A percentile compares a stretch with the other conserved stretches of the same genome.
These are phyloP conservation scores for Wickerhamiella qilinensis DNA, from an alignment of 805 yeast genomes.

Conservation along the genomic window DNA sequence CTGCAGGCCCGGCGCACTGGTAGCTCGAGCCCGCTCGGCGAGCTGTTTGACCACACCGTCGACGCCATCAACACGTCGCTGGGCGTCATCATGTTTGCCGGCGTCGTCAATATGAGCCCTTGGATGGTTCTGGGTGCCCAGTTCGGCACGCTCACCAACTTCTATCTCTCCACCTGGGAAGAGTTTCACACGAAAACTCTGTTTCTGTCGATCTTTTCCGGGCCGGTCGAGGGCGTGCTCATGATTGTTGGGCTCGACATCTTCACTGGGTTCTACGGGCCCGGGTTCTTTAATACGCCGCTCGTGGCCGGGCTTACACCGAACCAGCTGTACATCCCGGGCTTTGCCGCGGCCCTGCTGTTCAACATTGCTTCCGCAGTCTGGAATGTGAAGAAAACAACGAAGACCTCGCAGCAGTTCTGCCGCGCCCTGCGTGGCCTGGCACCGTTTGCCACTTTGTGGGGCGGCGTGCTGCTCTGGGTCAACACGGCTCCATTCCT, in stretches of 20 bases:
- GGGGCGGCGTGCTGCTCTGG: conserved; percentile 30
- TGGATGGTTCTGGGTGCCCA: conserved; percentile 25
- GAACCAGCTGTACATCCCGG: conserved; percentile 13
- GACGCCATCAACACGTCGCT: conserved; percentile 66
- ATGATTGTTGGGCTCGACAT: conserved; percentile 39
- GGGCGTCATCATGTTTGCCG: conserved; percentile 55
- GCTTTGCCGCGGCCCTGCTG: conserved; percentile 25
- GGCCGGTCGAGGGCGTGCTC: conserved; percentile 90
- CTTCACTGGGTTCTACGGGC: conserved; percentile 54
- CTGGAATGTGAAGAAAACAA: conserved; percentile 24
- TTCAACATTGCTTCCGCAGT: conserved; percentile 51
- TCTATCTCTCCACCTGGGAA: conserved; percentile 88
- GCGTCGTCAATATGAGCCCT: conserved; percentile 65
- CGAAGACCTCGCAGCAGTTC: conserved; percentile 30
- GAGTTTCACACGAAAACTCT: conserved; percentile 80
- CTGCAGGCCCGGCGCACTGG: conserved; percentile 90
- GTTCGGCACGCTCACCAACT: conserved; percentile 32
- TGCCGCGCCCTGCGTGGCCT: conserved; percentile 28
- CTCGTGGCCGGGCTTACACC: conserved; percentile 30
- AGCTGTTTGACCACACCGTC: conserved; percentile 79
- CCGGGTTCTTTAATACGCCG: conserved; percentile 40
- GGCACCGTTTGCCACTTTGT: conserved; percentile 51
- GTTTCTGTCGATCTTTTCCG: conserved; percentile 63
- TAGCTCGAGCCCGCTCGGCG: conserved; percentile 91
- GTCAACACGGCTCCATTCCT: conserved; percentile 32